Conservation (phyloP, 2,329 filamentous ascomycete genomes). For the Purpureocillium lavendulum region DNA sequence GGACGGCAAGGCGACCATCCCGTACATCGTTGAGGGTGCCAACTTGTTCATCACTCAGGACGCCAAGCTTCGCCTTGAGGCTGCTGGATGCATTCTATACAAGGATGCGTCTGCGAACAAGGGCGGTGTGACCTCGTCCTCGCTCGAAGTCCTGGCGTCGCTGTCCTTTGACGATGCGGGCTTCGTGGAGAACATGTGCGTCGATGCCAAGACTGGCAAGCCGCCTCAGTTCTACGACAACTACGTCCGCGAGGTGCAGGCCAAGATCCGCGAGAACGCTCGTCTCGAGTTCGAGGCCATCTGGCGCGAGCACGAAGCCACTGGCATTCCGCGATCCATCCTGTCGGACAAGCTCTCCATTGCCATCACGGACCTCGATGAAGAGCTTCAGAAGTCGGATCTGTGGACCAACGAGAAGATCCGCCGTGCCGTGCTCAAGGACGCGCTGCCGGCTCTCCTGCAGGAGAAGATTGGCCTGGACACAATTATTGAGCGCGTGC, state of each 20-base stretch:
- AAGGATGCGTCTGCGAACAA: conserved; percentile 99
- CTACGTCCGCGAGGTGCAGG: conserved; percentile 88
- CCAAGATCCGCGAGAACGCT: conserved; percentile 85
- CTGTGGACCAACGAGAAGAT: conserved; percentile 80
- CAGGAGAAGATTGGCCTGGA: conserved; percentile 87
- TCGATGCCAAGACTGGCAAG: conserved; percentile 56
- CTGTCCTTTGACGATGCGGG: conserved; percentile 86
- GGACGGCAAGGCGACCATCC: conserved; percentile 78
- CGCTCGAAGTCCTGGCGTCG: conserved; percentile 88
- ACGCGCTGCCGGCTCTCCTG: conserved; percentile 79
- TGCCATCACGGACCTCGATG: conserved; percentile 92
- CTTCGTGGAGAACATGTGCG: conserved; percentile 92
- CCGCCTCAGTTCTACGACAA: conserved; percentile 85
- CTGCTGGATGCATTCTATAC: conserved; percentile 90
- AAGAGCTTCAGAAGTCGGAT: conserved; percentile 89
- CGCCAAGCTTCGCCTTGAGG: conserved; percentile 88
- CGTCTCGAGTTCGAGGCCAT: conserved; percentile 94
- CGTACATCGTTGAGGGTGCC: conserved; percentile 95
- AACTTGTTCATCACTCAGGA: conserved; percentile 99
- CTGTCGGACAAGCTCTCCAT: conserved; percentile 84
- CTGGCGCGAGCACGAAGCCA: conserved; percentile 87
- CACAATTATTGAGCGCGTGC: conserved; percentile 77
- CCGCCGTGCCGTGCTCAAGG: conserved; percentile 67
- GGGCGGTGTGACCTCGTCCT: conserved; percentile 95
- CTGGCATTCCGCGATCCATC: conserved; percentile 71